Percentiles rank a stretch among this genome's conserved stretches.
Evolutionary conservation across 2,329 filamentous ascomycete species (phyloP).

Genomic region (Epichloe coenophiala): DNA sequence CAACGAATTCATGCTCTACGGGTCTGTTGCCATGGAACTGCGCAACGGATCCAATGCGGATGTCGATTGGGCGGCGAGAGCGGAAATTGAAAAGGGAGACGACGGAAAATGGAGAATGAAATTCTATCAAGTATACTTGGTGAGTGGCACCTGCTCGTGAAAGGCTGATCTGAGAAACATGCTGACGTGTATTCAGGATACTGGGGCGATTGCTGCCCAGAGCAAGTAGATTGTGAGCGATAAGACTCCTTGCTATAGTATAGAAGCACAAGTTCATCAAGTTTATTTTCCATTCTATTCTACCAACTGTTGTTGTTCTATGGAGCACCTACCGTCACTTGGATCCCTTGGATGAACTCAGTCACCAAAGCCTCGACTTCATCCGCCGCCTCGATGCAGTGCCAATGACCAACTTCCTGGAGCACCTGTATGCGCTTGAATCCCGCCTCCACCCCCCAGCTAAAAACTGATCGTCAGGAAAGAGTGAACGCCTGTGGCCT

Average conservation of each 20-base stretch:
- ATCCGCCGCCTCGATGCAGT: conserved; percentile 51
- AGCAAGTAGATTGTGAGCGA: background rate
- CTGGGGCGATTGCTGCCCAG: conserved; percentile 1
- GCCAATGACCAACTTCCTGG: conserved; percentile 54
- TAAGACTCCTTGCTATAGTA: no score
- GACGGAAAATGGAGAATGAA: conserved; percentile 39
- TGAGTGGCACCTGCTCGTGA: conserved; percentile 15
- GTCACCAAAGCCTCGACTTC: conserved; percentile 23
- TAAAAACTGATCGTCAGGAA: conserved; percentile 3
- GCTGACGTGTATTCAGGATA: conserved; percentile 1
- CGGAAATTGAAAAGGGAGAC: conserved; percentile 30
- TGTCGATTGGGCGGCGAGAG: conserved; percentile 41
- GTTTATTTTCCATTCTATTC: no score
- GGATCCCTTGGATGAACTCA: background rate
- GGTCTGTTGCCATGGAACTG: conserved; percentile 15
- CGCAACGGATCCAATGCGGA: conserved; percentile 15
- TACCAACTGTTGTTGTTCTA: no score
- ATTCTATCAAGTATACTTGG: conserved; percentile 41
- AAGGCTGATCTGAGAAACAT: background rate
- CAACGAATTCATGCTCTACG: conserved; percentile 20
- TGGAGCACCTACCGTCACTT: background rate
- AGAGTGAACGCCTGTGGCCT: no score
- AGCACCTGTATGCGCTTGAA: conserved; percentile 46
- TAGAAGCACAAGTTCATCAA: no score
- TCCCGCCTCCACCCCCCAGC: conserved; percentile 43